phyloP scores from a whole-genome alignment of 306 rosid genomes.

The Quercus rubra region DNA sequence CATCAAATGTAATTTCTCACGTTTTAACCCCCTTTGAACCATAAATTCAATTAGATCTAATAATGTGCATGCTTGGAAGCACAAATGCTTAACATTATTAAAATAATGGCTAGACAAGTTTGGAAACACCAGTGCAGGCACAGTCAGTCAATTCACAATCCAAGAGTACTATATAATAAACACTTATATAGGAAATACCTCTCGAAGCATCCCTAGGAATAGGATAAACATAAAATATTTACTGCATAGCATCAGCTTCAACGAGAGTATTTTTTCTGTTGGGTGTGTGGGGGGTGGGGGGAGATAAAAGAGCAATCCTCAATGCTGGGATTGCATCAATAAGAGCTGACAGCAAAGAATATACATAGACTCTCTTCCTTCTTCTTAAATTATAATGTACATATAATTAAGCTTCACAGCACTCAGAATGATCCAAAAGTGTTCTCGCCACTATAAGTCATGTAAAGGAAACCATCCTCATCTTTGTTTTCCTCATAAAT shows the following conservation, averaged over 20 bases:
- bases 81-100: background rate
- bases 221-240: conserved; percentile 18
- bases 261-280: background rate
- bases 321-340: background rate
- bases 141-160: background rate
- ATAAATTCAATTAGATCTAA: too few relatives aligned
- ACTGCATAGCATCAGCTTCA: background rate
- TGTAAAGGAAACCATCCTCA: conserved; percentile 85
- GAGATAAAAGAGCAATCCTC: background rate
- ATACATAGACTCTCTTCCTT: conserved; percentile 14
- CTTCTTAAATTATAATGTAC: conserved; percentile 11
- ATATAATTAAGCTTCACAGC: background rate
- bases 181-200: background rate
- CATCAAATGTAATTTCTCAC: background rate
- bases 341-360: conserved; percentile 20
- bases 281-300: too few relatives aligned
- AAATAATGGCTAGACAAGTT: background rate
- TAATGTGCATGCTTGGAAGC: too few relatives aligned
- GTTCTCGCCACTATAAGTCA: conserved; percentile 93
- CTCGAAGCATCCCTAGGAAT: background rate
- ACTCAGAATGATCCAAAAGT: conserved; percentile 53
- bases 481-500: conserved; percentile 84
- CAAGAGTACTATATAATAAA: background rate
- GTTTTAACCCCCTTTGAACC: background rate
- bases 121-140: background rate